Evolutionary conservation across 2,329 filamentous ascomycete genomes (phyloP).

Genomic region (Pseudogymnoascus sp.): DNA sequence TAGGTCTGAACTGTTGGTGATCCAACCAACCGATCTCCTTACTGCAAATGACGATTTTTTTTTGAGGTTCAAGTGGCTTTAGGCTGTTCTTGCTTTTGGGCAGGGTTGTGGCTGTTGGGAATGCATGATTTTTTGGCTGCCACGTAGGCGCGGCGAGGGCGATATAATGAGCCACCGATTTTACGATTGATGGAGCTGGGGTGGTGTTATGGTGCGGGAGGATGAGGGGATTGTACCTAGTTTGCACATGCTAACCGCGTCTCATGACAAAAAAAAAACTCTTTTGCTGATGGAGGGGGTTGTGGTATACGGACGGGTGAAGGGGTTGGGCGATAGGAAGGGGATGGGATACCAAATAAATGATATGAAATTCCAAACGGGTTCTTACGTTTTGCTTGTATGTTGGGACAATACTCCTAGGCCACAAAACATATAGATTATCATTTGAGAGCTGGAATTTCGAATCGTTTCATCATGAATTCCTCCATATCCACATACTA

Average conservation of each 20-base stretch:
- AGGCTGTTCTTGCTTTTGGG: neutral
- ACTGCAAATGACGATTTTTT: neutral
- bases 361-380: neutral
- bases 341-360: conserved; percentile 6
- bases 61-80: neutral
- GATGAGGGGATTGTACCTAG: conserved; percentile 5
- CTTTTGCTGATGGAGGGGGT: neutral
- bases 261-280: conserved; percentile 1
- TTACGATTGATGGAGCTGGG: neutral
- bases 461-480: neutral
- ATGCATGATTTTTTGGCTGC: neutral
- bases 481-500: neutral
- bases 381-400: neutral
- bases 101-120: neutral
- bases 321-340: neutral
- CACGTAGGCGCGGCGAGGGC: neutral
- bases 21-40: neutral
- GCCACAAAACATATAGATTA: neutral
- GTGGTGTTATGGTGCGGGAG: neutral
- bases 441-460: neutral
- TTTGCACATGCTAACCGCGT: neutral
- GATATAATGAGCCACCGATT: conserved; percentile 8
- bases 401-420: neutral
- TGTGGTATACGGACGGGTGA: neutral
- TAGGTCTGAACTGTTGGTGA: conserved; percentile 25